Conservation (phyloP, 1,284 basidiomycete genomes). For the Vanrija sp. region DNA sequence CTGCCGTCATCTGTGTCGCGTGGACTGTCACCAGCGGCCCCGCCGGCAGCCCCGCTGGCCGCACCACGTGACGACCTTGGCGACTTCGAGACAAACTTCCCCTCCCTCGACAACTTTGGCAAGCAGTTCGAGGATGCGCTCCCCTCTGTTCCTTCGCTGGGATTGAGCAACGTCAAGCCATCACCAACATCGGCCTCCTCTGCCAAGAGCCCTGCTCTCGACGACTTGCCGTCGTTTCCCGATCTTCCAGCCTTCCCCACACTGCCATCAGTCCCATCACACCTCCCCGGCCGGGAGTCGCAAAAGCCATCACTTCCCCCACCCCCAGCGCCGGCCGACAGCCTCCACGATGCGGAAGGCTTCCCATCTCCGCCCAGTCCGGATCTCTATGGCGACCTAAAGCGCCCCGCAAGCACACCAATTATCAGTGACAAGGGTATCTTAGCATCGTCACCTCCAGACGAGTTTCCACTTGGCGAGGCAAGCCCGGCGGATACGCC, state of each 20-base stretch:
- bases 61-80: slow-evolving; percentile 18
- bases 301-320: slow-evolving; percentile 5
- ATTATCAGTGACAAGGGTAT: not conserved
- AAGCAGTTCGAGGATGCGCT: slow-evolving; percentile 34
- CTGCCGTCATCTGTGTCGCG: not conserved
- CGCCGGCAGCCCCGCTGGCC: not conserved
- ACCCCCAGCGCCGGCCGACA: slow-evolving; percentile 1
- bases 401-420: slow-evolving; percentile 28
- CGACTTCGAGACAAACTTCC: slow-evolving; percentile 42
- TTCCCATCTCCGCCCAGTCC: slow-evolving; percentile 22
- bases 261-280: slow-evolving; percentile 14
- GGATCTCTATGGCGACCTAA: slow-evolving; percentile 13
- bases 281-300: slow-evolving; percentile 3
- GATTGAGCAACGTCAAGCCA: not conserved
- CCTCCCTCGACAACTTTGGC: slow-evolving; percentile 43
- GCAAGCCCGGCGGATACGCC: too few relatives aligned
- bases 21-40: not conserved
- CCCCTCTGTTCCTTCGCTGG: slow-evolving; percentile 4
- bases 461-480: not conserved
- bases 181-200: not conserved
- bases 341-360: not conserved
- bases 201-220: slow-evolving; percentile 9
- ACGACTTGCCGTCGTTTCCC: not conserved
- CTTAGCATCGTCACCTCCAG: not conserved
- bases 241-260: slow-evolving; percentile 5